Evolutionary conservation across 257 asterid genomes (phyloP), one percentile per base, ranked within the genome.

Genomic region (Apocynum venetum): DNA sequence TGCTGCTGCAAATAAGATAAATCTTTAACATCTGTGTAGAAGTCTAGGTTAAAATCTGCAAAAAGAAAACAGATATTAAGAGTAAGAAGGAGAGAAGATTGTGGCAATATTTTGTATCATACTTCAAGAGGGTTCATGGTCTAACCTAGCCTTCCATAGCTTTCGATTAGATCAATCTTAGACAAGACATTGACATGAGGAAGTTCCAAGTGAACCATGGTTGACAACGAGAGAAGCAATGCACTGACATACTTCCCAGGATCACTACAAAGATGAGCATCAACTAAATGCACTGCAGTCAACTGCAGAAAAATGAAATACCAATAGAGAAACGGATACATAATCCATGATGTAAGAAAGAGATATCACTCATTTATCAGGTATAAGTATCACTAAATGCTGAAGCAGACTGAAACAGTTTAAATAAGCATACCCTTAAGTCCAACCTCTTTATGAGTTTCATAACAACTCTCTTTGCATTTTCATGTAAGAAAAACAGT

Each of bases 181-280:
- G 99, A 96, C 79, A 96, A 83, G 73, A 96, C 99, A 79, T 96
- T 96, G 84, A 96, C 84, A 85, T 96, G 99, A 72, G 99, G 97
- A 80, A 93, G 96, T 85, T 96, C 97, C 91, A 96, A 56, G 86
- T 93, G 98, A 63, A 96, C 86, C 99, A 96, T 93, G 72, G 97
- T 96, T 59, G 99, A 93, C 79, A 96, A 79, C 0, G 98, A 90
- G 71, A 96, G 96, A 71, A 90, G 92, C 91, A 91, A 81, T 4
- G 98, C 97, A 82, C 99, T 96, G 76, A 93, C 86, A 81, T 91
- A 96, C 84, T 96, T 93, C 79, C 97, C 99, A 49, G 98, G 99
- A 86, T 96, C 98, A 63, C 98, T 90, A 71, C 99, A 96, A 69
- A 96, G 96, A 88, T 93, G 98, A 74, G 99, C 93, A 87, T 96